A percentile compares a stretch with the other conserved stretches of the same genome.
Conservation (phyloP, 2,329 filamentous ascomycete species). For the Akanthomyces uredinophilus region DNA sequence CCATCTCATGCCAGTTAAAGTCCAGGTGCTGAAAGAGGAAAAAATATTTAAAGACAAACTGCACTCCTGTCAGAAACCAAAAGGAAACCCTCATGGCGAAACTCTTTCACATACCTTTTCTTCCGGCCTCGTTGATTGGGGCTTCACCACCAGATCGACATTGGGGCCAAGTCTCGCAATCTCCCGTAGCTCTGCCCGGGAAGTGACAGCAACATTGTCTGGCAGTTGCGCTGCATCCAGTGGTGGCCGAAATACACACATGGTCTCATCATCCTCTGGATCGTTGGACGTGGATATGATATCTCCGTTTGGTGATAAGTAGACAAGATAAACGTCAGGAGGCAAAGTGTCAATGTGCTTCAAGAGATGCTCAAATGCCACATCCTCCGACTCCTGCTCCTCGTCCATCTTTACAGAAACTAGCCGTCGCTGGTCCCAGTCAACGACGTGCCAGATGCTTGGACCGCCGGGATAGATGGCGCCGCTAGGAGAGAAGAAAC, state of each 20-base stretch:
- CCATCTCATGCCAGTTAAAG: conserved; percentile 31
- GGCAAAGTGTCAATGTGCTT: conserved; percentile 16
- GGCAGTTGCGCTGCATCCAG: conserved; percentile 19
- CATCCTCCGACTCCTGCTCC: conserved; percentile 19
- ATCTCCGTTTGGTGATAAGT: conserved; percentile 19
- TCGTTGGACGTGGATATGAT: conserved; percentile 21
- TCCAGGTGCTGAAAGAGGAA: conserved; percentile 20
- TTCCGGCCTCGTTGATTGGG: conserved; percentile 11
- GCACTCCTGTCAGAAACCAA: not conserved
- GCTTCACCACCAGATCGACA: conserved; percentile 24
- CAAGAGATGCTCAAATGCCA: conserved; percentile 20
- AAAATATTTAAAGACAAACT: conserved; percentile 33
- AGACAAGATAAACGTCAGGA: conserved; percentile 18
- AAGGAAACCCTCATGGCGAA: not conserved
- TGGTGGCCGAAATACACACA: conserved; percentile 23
- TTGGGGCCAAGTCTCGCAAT: conserved; percentile 25
- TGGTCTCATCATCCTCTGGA: conserved; percentile 24
- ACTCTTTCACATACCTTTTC: conserved; percentile 9
- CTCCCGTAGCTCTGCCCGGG: conserved; percentile 25
- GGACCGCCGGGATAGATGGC: conserved; percentile 17
- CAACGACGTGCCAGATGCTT: conserved; percentile 21
- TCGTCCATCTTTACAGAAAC: conserved; percentile 22
- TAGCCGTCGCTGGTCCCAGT: conserved; percentile 23
- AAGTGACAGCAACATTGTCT: conserved; percentile 18
- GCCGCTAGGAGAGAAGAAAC: conserved; percentile 9